These are phyloP conservation scores for Fusarium sp. DNA, from an alignment of 2,329 filamentous ascomycete species.

Conservation along the genomic window DNA sequence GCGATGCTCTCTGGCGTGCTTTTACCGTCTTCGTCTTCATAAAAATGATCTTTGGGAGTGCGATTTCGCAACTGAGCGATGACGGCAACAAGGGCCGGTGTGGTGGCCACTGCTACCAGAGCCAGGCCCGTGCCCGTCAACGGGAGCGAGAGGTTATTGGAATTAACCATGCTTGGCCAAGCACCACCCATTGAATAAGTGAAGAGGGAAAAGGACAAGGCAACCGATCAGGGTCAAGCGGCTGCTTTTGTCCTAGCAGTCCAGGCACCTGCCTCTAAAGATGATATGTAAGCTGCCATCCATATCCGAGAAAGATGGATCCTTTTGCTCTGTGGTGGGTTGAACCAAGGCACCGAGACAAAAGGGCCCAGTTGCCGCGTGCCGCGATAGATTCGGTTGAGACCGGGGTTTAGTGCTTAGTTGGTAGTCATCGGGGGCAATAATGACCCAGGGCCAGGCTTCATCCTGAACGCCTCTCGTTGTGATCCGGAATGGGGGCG, in stretches of 20 bases:
- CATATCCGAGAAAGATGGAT: constrained; percentile 15
- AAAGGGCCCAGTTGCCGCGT: not conserved
- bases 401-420: constrained; percentile 1
- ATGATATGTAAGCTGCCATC: constrained; percentile 34
- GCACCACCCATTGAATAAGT: not conserved
- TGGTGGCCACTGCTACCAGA: constrained; percentile 51
- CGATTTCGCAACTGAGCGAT: constrained; percentile 51
- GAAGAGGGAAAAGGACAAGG: not conserved
- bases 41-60: constrained; percentile 60
- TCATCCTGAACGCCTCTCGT: not conserved
- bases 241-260: constrained; percentile 16
- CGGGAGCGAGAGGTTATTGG: constrained; percentile 36
- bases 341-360: constrained; percentile 31
- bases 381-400: constrained; percentile 7
- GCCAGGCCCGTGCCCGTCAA: constrained; percentile 50
- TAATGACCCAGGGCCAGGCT: not conserved
- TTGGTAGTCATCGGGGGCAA: not conserved
- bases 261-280: constrained; percentile 23
- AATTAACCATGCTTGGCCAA: constrained; percentile 27
- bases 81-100: constrained; percentile 53
- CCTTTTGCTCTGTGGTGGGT: constrained; percentile 19
- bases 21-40: constrained; percentile 77
- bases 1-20: constrained; percentile 73
- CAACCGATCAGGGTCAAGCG: constrained; percentile 7
- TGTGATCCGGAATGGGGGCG: not conserved